These are phyloP conservation scores for Shiraia sp. DNA, from an alignment of 2,329 filamentous ascomycete species.

Conservation along the genomic window DNA sequence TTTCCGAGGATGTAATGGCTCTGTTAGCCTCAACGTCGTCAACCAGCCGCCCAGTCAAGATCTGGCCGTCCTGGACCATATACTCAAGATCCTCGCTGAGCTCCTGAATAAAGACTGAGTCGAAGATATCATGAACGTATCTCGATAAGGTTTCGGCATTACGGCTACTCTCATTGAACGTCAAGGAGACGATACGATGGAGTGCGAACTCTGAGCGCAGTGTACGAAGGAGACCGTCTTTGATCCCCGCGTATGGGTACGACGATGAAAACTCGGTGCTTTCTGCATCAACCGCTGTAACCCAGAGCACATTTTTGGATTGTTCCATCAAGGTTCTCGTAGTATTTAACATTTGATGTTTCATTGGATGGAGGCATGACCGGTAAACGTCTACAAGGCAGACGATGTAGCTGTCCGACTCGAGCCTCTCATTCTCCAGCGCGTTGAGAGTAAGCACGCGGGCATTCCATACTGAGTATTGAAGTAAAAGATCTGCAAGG, in stretches of 20 bases:
- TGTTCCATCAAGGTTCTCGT: no score
- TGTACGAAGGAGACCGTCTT: conserved; percentile 8
- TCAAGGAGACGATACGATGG: conserved; percentile 8
- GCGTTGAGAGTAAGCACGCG: background rate
- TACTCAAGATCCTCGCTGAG: conserved; percentile 7
- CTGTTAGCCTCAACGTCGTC: conserved; percentile 2
- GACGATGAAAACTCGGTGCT: background rate
- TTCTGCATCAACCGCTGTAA: conserved; percentile 1
- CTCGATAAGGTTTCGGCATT: no score
- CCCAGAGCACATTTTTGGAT: conserved; percentile 7
- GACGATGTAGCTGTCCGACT: background rate
- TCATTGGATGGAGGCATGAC: background rate
- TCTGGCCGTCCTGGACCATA: conserved; percentile 1
- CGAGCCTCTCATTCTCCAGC: background rate
- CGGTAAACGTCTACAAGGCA: background rate
- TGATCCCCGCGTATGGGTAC: background rate
- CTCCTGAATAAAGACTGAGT: background rate
- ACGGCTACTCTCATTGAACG: background rate
- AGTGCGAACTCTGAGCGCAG: conserved; percentile 7
- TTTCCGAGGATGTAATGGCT: background rate
- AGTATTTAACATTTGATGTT: background rate
- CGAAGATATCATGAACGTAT: background rate
- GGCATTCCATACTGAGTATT: no score
- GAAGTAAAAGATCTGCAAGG: no score
- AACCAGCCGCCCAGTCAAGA: conserved; percentile 6